Percentiles rank a stretch among this genome's conserved stretches.
These are phyloP conservation scores for Penicillium frequentans DNA, from an alignment of 2,329 filamentous ascomycete species.

Conservation along the genomic window DNA sequence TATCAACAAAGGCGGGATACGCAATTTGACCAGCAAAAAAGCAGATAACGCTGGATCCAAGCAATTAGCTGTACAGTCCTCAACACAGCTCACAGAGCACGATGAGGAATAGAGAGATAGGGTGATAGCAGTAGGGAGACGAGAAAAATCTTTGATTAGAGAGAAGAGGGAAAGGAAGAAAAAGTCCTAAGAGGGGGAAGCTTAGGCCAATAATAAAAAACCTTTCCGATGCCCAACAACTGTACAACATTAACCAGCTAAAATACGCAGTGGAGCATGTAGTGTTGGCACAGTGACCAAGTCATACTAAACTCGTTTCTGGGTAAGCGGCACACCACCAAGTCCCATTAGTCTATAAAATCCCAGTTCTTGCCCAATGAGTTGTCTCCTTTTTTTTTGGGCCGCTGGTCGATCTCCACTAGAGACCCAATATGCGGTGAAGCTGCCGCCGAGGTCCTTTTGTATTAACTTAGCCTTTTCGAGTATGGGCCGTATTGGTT, in stretches of 20 bases:
- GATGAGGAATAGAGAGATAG: neutral
- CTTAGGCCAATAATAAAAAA: constrained; percentile 14
- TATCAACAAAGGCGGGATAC: constrained; percentile 9
- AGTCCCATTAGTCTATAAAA: neutral
- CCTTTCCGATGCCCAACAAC: constrained; percentile 13
- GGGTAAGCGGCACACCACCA: constrained; percentile 6
- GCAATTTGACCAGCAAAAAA: constrained; percentile 30
- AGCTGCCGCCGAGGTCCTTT: constrained; percentile 16
- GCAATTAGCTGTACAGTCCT: constrained; percentile 19
- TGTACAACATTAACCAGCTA: constrained; percentile 14
- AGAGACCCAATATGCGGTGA: constrained; percentile 24
- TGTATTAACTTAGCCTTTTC: neutral
- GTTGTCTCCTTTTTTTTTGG: constrained; percentile 7
- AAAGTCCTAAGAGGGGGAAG: neutral
- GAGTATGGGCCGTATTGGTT: neutral
- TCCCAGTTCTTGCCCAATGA: constrained; percentile 1
- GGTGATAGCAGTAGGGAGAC: neutral
- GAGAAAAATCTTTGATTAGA: constrained; percentile 6
- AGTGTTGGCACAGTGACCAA: constrained; percentile 27
- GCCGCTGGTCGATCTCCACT: constrained; percentile 10
- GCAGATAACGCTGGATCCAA: constrained; percentile 18
- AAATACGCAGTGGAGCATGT: constrained; percentile 7
- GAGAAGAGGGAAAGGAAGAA: constrained; percentile 8
- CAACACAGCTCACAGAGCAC: constrained; percentile 20
- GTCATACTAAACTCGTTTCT: constrained; percentile 12